Evolutionary conservation across 371 early-diverging fungal genomes (phyloP), one percentile per base, ranked within the genome.

Genomic region (Rhizomucor miehei): DNA sequence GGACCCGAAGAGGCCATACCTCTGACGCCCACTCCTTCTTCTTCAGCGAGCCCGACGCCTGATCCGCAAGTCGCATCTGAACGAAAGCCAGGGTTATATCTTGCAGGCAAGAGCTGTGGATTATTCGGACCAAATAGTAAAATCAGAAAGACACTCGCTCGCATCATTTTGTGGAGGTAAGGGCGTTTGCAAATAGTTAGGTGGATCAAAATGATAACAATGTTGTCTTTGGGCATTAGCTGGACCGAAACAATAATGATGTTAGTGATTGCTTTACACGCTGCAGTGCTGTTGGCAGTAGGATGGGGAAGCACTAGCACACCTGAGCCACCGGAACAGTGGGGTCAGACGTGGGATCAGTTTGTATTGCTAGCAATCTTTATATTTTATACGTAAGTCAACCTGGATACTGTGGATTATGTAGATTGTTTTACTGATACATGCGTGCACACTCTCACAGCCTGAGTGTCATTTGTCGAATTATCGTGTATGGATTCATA

Each of bases 211-310:
- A 49, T 6, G 16, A 3, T 17, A 37, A n/a, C 29, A 29, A 29
- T n/a, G 8, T 29, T 29, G 29, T 29, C 3, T 29, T n/a, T n/a
- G n/a, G n/a, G 6, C 11, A 23, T 8, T 56, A 86, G 86, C 55
- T 83, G 84, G 84, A 64, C 72, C 13, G 87, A 86, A 48, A 59
- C 79, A 0, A 55, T 74, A 8, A 64, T 84, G 24, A 73, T 83
- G 65, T 12, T 75, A 6, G 48, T 86, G n/a, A 69, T 86, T 19
- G 52, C 75, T 0, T 35, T 76, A 14, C 81, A 86, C 55, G 68
- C 76, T 14, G 48, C 54, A 6, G 62, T 82, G 38, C 58, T 84
- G 23, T 54, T 81, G 11, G 41, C 63, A 10, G 75, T 71, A 34
- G 71, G 77, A 11, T 82, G 83, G 63, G 74, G 68, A 20, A 58